phyloP scores from a whole-genome alignment of 2,329 filamentous ascomycete species.

The Sordariomycetes sp. region DNA sequence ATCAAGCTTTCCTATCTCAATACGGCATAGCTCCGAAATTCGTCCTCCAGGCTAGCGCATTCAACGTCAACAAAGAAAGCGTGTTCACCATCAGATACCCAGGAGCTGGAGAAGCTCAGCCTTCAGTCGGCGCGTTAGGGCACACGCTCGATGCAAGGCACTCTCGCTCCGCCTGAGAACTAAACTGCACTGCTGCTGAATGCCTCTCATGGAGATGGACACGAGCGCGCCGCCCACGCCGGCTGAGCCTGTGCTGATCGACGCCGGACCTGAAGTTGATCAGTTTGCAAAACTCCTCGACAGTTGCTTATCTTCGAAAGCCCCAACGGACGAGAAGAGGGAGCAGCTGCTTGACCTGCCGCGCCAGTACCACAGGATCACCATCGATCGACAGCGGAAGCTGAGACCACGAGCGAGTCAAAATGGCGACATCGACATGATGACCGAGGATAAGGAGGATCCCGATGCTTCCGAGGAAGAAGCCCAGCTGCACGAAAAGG shows the following conservation, averaged over 20 bases:
- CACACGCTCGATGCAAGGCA: too few relatives aligned
- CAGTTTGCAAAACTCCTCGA: conserved; percentile 78
- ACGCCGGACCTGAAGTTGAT: conserved; percentile 74
- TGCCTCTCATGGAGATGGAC: conserved; percentile 7
- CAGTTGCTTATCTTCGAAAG: conserved; percentile 50
- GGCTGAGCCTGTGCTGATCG: conserved; percentile 27
- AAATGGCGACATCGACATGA: conserved; percentile 41
- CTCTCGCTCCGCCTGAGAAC: too few relatives aligned
- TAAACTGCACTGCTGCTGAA: too few relatives aligned
- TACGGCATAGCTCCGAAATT: too few relatives aligned
- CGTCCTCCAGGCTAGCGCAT: too few relatives aligned
- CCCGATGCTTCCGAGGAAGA: conserved; percentile 14
- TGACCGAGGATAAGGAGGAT: conserved; percentile 37
- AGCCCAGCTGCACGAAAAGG: conserved; percentile 54
- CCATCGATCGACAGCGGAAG: conserved; percentile 23
- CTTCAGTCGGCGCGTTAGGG: too few relatives aligned
- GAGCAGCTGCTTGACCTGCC: conserved; percentile 58
- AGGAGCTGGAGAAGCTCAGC: too few relatives aligned
- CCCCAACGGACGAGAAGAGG: conserved; percentile 44
- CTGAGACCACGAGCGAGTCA: conserved; percentile 15
- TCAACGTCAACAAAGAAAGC: too few relatives aligned
- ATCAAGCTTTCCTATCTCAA: too few relatives aligned
- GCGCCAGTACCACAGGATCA: conserved; percentile 47
- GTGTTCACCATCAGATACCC: too few relatives aligned
- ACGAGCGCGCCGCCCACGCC: background rate